Base-by-base conservation (phyloP, 2,329 filamentous ascomycete genomes). In the Byssothecium circinans region DNA sequence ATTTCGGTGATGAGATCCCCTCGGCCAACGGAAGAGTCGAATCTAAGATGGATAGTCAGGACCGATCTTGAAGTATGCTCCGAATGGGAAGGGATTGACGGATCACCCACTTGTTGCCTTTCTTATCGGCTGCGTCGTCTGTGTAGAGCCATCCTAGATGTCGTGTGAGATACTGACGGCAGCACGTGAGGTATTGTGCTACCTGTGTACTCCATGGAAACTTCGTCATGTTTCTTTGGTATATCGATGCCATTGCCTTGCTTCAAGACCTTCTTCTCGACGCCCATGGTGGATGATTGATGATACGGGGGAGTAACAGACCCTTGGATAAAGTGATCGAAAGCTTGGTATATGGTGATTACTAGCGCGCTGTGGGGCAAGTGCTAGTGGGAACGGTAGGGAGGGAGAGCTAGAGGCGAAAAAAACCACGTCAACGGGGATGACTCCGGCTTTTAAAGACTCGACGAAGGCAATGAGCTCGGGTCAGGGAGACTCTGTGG, bases 201-300 rank as follows among this genome's bases (percentile, higher is more conserved):
- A 68, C 67, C 94, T 34, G 87, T 94, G 81, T 97, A 97, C 75
- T 94, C 84, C 68, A 97, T 95, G 66, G 81, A 83, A 65, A 97
- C 89, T 20, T 75, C 82, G 70, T 96, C 84, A 57, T 89, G 87
- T 14, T 67, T 63, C 57, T 74, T 67, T 48, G 92, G 88, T 56
- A 73, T 77, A 62, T 83, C 70, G 47, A 79, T 78, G 48, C 77
- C 76, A 64, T 80, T 79, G 65, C 92, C 91, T 54, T 81, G 72
- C 29, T 74, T 66, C 61, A 85, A 70, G 54, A 81, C 73, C 41
- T 78, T 80, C 79, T 90, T 95, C 50, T 77, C 80, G 65, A 96
- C 88, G 71, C 72, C 74, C 77, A 79, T 79, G 17, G 33, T 64
- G 25, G 30, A 17, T 50, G 38, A 14, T 40, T 10, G 40, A 25